Evolutionary conservation across 768 basidiomycete genomes (phyloP).

Genomic region (Phallus indusiatus): DNA sequence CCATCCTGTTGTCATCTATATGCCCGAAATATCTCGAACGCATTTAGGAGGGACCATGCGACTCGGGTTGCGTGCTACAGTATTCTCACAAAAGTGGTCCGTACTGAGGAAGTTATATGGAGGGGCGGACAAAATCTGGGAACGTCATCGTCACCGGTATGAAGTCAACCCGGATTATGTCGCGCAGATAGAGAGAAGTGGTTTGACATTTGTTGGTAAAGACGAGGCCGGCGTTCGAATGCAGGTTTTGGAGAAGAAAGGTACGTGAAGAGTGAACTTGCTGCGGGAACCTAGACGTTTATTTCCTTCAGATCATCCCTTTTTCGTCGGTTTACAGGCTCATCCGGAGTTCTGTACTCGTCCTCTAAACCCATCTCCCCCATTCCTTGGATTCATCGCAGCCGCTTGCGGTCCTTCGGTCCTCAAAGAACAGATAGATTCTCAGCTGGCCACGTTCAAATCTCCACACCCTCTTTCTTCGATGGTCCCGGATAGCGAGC

Average conservation of each 20-base stretch:
- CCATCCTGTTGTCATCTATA: constrained; percentile 85
- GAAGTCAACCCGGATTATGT: constrained; percentile 93
- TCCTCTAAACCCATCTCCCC: constrained; percentile 93
- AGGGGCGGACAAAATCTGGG: constrained; percentile 77
- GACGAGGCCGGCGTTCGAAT: constrained; percentile 96
- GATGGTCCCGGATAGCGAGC: constrained; percentile 53
- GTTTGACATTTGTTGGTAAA: constrained; percentile 75
- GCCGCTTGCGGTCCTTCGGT: constrained; percentile 53
- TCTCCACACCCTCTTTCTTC: constrained; percentile 70
- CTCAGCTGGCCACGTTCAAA: constrained; percentile 50
- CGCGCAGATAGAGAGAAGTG: constrained; percentile 55
- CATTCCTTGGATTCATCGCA: constrained; percentile 92
- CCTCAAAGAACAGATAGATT: constrained; percentile 61
- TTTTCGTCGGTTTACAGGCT: constrained; percentile 88
- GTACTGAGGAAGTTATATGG: constrained; percentile 76
- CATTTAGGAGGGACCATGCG: constrained; percentile 99
- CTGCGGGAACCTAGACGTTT: neutral
- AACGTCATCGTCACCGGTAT: constrained; percentile 91
- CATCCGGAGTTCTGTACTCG: constrained; percentile 99
- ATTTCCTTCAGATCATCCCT: constrained; percentile 67
- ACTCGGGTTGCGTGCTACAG: constrained; percentile 91
- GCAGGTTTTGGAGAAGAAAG: constrained; percentile 85
- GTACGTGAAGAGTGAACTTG: constrained; percentile 33
- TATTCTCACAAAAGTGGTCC: constrained; percentile 76
- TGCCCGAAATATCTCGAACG: constrained; percentile 97